Evolutionary conservation across 2,329 filamentous ascomycete species (phyloP).

Genomic region (Phialophora chinensis): DNA sequence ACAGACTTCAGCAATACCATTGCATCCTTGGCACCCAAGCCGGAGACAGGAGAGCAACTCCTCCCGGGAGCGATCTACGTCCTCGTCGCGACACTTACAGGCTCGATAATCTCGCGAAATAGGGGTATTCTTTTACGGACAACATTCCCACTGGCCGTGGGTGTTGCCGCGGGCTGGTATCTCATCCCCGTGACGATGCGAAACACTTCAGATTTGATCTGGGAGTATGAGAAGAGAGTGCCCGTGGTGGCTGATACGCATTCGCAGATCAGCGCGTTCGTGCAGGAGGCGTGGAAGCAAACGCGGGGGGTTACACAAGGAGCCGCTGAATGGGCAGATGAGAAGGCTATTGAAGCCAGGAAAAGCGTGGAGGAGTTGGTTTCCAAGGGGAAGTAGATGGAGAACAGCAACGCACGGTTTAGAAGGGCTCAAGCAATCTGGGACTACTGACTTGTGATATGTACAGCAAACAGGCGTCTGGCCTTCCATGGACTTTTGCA

Average conservation of each 20-base stretch:
- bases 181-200: slow-evolving; percentile 87
- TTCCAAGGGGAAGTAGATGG: slow-evolving; percentile 37
- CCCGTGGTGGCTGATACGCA: slow-evolving; percentile 84
- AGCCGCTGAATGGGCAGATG: slow-evolving; percentile 36
- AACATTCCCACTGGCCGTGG: slow-evolving; percentile 76
- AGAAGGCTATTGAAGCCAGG: slow-evolving; percentile 33
- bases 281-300: slow-evolving; percentile 67
- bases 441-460: neutral
- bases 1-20: slow-evolving; percentile 87
- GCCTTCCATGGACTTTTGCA: neutral
- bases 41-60: slow-evolving; percentile 83
- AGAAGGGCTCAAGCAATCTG: neutral
- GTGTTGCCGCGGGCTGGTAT: slow-evolving; percentile 80
- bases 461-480: neutral
- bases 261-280: slow-evolving; percentile 70
- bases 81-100: slow-evolving; percentile 91
- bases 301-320: slow-evolving; percentile 25
- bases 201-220: slow-evolving; percentile 84
- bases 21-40: slow-evolving; percentile 83
- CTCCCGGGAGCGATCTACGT: slow-evolving; percentile 92
- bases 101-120: slow-evolving; percentile 87
- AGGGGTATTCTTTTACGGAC: slow-evolving; percentile 82
- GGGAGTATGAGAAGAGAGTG: slow-evolving; percentile 91
- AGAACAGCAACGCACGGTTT: neutral
- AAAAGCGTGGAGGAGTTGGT: slow-evolving; percentile 38